Conservation (phyloP, 805 yeast species). For the Sporopachydermia quercuum region DNA sequence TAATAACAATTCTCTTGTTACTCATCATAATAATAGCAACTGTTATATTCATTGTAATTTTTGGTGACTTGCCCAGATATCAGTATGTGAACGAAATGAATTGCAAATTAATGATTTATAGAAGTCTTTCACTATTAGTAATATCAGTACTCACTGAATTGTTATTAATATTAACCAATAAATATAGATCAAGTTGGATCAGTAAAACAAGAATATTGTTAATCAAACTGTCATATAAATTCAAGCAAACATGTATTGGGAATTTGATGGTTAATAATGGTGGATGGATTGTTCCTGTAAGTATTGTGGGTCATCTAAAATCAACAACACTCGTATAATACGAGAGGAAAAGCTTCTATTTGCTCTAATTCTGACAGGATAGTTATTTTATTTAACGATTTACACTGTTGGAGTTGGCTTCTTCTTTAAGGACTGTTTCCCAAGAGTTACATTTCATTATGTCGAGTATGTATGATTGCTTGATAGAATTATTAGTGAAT, state of each 20-base stretch:
- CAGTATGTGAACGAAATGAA: constrained; percentile 10
- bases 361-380: background rate
- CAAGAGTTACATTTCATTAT: too few species aligned
- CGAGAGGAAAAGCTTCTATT: background rate
- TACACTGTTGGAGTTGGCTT: background rate
- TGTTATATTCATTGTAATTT: constrained; percentile 16
- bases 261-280: background rate
- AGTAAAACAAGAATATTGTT: too few species aligned
- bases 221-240: background rate
- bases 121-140: background rate
- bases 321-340: too few species aligned
- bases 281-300: constrained; percentile 1
- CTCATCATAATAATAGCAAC: background rate
- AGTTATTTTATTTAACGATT: background rate
- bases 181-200: too few species aligned
- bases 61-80: constrained; percentile 20
- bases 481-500: too few species aligned
- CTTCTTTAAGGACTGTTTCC: background rate
- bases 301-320: background rate
- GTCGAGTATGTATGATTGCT: too few species aligned
- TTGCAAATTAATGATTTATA: too few species aligned
- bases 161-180: background rate
- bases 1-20: background rate
- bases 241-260: background rate
- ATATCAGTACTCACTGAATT: background rate